phyloP scores from a whole-genome alignment of 1,284 basidiomycete genomes.

The Sphaerobolus stellatus region DNA sequence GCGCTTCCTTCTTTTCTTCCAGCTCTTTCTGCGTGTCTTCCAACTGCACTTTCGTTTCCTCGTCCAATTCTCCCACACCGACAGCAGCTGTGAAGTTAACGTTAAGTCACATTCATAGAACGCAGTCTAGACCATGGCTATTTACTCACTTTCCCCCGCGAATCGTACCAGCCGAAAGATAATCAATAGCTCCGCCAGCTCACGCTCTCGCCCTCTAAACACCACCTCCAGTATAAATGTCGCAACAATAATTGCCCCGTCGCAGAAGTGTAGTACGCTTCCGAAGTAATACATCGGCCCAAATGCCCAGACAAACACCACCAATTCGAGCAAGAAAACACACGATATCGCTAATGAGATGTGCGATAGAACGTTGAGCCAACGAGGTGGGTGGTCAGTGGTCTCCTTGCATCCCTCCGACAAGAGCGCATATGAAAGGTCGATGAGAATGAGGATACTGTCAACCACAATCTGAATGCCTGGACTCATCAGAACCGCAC shows the following conservation, averaged over 20 bases:
- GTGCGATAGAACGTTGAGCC: slow-evolving; percentile 61
- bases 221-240: slow-evolving; percentile 72
- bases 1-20: slow-evolving; percentile 37
- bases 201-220: slow-evolving; percentile 63
- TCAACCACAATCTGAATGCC: slow-evolving; percentile 58
- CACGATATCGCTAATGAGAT: slow-evolving; percentile 67
- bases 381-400: slow-evolving; percentile 49
- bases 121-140: neutral
- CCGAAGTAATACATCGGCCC: slow-evolving; percentile 59
- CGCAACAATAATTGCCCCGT: slow-evolving; percentile 64
- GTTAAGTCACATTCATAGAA: slow-evolving; percentile 8
- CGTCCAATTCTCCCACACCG: slow-evolving; percentile 68
- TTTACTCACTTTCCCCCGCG: slow-evolving; percentile 64
- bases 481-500: slow-evolving; percentile 11
- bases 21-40: slow-evolving; percentile 49
- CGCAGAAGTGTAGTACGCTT: slow-evolving; percentile 66
- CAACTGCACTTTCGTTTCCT: slow-evolving; percentile 49
- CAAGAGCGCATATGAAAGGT: slow-evolving; percentile 68
- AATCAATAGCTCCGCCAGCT: slow-evolving; percentile 68
- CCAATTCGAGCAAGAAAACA: slow-evolving; percentile 75
- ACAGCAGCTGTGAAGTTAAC: slow-evolving; percentile 41
- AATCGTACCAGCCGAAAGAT: slow-evolving; percentile 76
- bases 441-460: slow-evolving; percentile 62
- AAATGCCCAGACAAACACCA: slow-evolving; percentile 62
- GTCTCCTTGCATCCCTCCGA: slow-evolving; percentile 50